phyloP scores from a whole-genome alignment of 169 alveolate species.

The Cryptosporidium bovis region DNA sequence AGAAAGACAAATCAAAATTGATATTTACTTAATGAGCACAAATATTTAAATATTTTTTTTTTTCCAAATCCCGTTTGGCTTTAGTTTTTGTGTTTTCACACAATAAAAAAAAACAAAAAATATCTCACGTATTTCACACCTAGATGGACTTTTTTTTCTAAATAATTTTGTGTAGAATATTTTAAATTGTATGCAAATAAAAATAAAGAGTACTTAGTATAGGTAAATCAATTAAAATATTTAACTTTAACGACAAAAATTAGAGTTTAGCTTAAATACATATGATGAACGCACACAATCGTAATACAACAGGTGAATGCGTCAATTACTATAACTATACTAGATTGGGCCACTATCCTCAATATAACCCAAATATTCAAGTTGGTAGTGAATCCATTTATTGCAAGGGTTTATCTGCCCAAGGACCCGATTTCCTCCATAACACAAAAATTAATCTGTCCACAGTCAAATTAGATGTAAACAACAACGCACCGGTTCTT shows the following conservation, averaged over 20 bases:
- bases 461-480: conserved; percentile 41
- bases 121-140: too few species aligned
- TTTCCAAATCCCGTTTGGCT: too few species aligned
- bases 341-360: neutral
- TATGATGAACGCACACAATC: conserved; percentile 20
- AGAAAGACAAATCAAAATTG: too few species aligned
- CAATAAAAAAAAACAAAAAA: too few species aligned
- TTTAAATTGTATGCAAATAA: neutral
- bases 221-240: too few species aligned
- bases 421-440: conserved; percentile 64
- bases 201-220: too few species aligned
- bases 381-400: conserved; percentile 10
- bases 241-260: too few species aligned
- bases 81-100: too few species aligned
- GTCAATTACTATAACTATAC: conserved; percentile 5
- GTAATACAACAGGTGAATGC: conserved; percentile 18
- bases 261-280: too few species aligned
- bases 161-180: neutral
- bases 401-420: conserved; percentile 59
- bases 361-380: neutral
- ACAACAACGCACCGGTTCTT: conserved; percentile 64
- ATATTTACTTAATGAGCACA: too few species aligned
- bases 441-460: conserved; percentile 51
- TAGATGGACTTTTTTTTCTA: too few species aligned
- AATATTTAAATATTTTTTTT: too few species aligned